Base-by-base conservation (phyloP, 805 yeast genomes). In the Candida fluviatilis region DNA sequence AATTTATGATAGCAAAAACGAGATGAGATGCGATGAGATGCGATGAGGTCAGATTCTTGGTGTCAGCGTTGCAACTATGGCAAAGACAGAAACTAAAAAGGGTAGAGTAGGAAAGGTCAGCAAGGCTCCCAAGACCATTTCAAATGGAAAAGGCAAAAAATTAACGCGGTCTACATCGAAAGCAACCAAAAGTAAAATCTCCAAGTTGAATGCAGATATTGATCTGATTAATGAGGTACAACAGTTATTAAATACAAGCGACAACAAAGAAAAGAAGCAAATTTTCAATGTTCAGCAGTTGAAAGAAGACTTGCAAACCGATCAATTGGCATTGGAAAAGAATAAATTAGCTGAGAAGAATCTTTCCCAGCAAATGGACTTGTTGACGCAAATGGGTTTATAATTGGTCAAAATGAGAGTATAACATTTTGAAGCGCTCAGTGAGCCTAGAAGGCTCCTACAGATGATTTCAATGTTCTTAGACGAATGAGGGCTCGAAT, bases 361-460 rank as follows among this genome's bases (percentile, higher is more conserved):
- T 36, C 45, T 76, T 24, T 57, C 64, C 13, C 54, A 54, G 34
- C 80, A 76, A 51, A 46, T 76, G 42, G 78, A 75, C 40, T 43
- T 74, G 47, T 59, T 76, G 15, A 65, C 71, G 14, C 76, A 68
- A 4, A 64, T 75, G 56, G 69, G 52, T 19, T 50, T 68, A 21
- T 58, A 35, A 34, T 18, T 21, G 24, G 24, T n/a, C 24, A 21
- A 6, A 31, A 28, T 14, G 37, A 16, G 11, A 19, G n/a, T 7
- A 21, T 21, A 10, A n/a, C 15, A 10, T 17, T 6, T 8, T 27
- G 31, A 12, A 12, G 11, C 26, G 12, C n/a, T n/a, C n/a, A n/a
- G n/a, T n/a, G n/a, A n/a, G n/a, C n/a, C n/a, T n/a, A n/a, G n/a
- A n/a, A n/a, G n/a, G n/a, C n/a, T n/a, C n/a, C n/a, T n/a, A n/a